phyloP scores from a whole-genome alignment of 345 rosid species.

The Linum usitatissimum region DNA sequence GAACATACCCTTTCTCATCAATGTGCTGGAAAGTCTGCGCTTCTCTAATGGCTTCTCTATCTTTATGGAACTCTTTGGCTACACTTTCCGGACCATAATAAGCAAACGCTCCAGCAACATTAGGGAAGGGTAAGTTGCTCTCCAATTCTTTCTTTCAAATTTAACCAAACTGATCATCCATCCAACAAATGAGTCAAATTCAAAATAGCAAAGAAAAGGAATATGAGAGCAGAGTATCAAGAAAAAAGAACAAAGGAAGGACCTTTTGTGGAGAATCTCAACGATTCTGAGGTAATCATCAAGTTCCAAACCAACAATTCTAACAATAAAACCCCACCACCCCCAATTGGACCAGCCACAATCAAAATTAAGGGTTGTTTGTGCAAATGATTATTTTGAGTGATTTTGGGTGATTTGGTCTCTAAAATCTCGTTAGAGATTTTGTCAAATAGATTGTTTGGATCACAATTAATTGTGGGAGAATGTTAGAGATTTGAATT shows the following conservation, averaged over 20 bases:
- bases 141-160: slow-evolving; percentile 75
- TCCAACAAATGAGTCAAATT: background rate
- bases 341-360: too few species aligned
- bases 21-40: slow-evolving; percentile 53
- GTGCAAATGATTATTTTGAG: too few species aligned
- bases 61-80: slow-evolving; percentile 60
- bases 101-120: slow-evolving; percentile 65
- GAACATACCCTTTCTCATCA: slow-evolving; percentile 69
- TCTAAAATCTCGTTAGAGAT: too few species aligned
- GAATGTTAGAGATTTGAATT: too few species aligned
- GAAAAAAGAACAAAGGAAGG: background rate
- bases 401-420: too few species aligned
- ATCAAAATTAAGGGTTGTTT: too few species aligned
- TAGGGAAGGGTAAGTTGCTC: slow-evolving; percentile 59
- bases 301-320: slow-evolving; percentile 80
- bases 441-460: too few species aligned
- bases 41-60: slow-evolving; percentile 38
- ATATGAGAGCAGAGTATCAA: background rate
- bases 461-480: too few species aligned
- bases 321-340: too few species aligned
- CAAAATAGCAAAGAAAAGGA: background rate
- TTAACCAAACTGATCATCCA: slow-evolving; percentile 42
- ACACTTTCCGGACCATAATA: slow-evolving; percentile 92
- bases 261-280: slow-evolving; percentile 74
- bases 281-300: slow-evolving; percentile 80